Evolutionary conservation across 805 yeast species (phyloP), one percentile per base, ranked within the genome.

Genomic region (Saccharomycopsis fodiens): DNA sequence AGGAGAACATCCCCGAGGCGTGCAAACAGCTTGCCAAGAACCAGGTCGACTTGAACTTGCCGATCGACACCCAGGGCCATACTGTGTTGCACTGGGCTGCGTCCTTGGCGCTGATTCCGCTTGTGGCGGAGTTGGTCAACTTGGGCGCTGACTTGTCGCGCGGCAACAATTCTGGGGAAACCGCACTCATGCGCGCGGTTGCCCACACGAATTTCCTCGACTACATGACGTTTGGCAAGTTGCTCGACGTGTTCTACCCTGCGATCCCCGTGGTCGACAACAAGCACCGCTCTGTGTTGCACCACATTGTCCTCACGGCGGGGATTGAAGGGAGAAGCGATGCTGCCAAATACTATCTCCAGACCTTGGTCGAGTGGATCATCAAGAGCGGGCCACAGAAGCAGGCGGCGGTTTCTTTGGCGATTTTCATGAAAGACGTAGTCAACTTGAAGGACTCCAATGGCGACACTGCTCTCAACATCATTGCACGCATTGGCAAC

Each of bases 51-150:
- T 69, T 89, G 42, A 93, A 87, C 57, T 85, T 87, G 29, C 81
- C 96, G 1, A 85, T 94, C 38, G 99, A 94, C 63, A 94, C 85
- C 55, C 78, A 82, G 47, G 97, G 97, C 0, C 93, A 93, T 59
- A 83, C 96, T 0, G 87, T 96, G 0, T 70, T 93, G 47, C 99
- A 93, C 63, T 85, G 97, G 94, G 94, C 97, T 3, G 80, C 97
- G 13, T 85, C 97, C 0, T 72, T 93, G 60, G 97, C 95, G 0
- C 78, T 86, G 47, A 64, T 81, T 1, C 67, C 78, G 2, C 69
- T 89, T 42, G 91, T 87, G 2, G 76, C 68, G 37, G 79, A 79
- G 34, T 69, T 86, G 13, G 82, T 93, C 25, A 66, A 73, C 34
- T 69, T 73, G 37, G 46, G 46, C n/a, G 80, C 94, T 1, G 73